Base-by-base conservation (phyloP, 164 flowering plant genomes). In the Tetrastigma voinierianum region DNA sequence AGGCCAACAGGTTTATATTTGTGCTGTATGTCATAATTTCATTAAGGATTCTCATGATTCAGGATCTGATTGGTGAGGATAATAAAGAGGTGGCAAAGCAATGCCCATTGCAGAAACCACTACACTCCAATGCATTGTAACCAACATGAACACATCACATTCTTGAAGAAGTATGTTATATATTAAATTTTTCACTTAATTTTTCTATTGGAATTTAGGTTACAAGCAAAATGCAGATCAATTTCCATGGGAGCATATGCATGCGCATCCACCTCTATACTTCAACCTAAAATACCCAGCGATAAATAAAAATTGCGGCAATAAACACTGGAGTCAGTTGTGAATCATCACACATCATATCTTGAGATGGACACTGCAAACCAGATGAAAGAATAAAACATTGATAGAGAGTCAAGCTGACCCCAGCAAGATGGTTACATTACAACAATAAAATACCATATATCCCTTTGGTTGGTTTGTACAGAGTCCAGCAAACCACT, bases 331-430 rank as follows among this genome's bases (percentile, higher is more conserved):
- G 40, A 32, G 40, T 32, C 6, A 32, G 40, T 32, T 3, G 40
- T 4, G 40, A 32, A 32, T 14, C 25, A 44, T 44, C n/a, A 14
- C 4, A 18, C 48, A 16, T 15, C 61, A 19, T n/a, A n/a, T n/a
- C 45, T 18, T 23, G 10, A 57, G 51, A 49, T 48, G 45, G 14
- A 68, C 25, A 47, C 7, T 2, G 19, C 58, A 63, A 14, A 10
- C 51, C 63, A 66, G 64, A 59, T 56, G 67, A 73, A 77, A 63
- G 77, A 77, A 77, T 77, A 46, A 63, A 49, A 60, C 46, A 15
- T 40, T 7, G 48, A 24, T 16, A n/a, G 32, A 11, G 13, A 24
- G 46, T 51, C 54, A 48, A 56, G 18, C 52, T 57, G 10, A 57
- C 40, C 44, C 51, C 51, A 75, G 24, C 9, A 57, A 51, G 47